Conservation (phyloP, 257 asterid genomes). For the Solanum virginianum region DNA sequence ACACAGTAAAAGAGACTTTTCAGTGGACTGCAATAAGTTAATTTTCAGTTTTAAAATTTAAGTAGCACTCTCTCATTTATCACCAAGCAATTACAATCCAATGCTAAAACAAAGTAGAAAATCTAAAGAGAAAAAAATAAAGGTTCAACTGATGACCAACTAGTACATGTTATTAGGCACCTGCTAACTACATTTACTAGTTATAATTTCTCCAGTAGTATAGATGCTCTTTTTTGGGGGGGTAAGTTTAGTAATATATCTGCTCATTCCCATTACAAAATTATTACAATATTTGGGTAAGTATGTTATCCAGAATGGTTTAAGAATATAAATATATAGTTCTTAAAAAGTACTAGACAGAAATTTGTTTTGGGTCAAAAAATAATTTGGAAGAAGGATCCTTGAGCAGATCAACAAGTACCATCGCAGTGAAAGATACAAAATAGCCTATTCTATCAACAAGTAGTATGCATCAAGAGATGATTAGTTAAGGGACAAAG, state of each 20-base stretch:
- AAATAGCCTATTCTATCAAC: background rate
- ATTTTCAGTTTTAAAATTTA: background rate
- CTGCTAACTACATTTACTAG: background rate
- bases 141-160: background rate
- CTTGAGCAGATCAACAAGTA: background rate
- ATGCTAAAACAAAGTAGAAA: background rate
- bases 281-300: background rate
- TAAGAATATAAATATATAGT: background rate
- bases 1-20: slow-evolving; percentile 94
- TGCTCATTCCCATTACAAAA: background rate
- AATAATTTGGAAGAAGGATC: background rate
- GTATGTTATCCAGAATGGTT: background rate
- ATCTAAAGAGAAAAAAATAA: background rate
- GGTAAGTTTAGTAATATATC: background rate
- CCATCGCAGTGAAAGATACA: background rate
- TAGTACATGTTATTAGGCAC: background rate
- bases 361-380: background rate
- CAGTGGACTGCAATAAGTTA: slow-evolving; percentile 45
- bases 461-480: background rate
- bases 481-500: background rate
- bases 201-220: background rate
- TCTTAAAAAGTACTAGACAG: background rate
- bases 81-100: background rate
- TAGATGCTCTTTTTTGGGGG: background rate
- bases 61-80: background rate